Percentiles rank a stretch among this genome's conserved stretches.
phyloP scores from a whole-genome alignment of 495 filamentous ascomycete species.

The Jackrogersella minutella region DNA sequence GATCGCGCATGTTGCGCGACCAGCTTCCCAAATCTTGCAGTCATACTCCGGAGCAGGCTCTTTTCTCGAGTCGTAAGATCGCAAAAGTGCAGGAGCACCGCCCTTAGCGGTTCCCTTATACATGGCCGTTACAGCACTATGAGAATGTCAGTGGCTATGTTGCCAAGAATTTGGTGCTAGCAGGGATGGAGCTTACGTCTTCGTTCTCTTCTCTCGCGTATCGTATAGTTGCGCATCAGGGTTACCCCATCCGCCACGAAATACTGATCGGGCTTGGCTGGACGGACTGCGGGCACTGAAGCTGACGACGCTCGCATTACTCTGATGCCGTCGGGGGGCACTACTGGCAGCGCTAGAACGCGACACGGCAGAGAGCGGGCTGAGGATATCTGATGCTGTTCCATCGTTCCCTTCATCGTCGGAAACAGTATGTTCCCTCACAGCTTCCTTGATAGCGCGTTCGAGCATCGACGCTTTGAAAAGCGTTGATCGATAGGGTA shows the following conservation, averaged over 20 bases:
- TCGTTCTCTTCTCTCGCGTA: constrained; percentile 82
- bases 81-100: constrained; percentile 73
- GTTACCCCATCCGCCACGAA: constrained; percentile 65
- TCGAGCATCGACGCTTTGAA: constrained; percentile 97
- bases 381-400: constrained; percentile 34
- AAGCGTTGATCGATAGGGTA: constrained; percentile 89
- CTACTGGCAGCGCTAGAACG: constrained; percentile 49
- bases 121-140: constrained; percentile 86
- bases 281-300: constrained; percentile 61
- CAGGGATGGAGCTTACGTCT: constrained; percentile 72
- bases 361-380: constrained; percentile 47
- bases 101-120: constrained; percentile 80
- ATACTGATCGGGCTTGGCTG: constrained; percentile 46
- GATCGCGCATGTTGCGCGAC: constrained; percentile 91
- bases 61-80: constrained; percentile 93
- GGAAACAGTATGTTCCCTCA: constrained; percentile 83
- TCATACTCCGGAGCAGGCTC: constrained; percentile 88
- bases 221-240: constrained; percentile 80
- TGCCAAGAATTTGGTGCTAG: neutral
- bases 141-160: constrained; percentile 40
- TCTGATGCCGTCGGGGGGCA: constrained; percentile 56
- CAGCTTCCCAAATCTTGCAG: constrained; percentile 95
- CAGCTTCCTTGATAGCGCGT: constrained; percentile 90
- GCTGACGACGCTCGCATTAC: constrained; percentile 69
- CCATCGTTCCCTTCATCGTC: constrained; percentile 82